Conservation (phyloP, 1,284 basidiomycete species). For the Boletus smithii region DNA sequence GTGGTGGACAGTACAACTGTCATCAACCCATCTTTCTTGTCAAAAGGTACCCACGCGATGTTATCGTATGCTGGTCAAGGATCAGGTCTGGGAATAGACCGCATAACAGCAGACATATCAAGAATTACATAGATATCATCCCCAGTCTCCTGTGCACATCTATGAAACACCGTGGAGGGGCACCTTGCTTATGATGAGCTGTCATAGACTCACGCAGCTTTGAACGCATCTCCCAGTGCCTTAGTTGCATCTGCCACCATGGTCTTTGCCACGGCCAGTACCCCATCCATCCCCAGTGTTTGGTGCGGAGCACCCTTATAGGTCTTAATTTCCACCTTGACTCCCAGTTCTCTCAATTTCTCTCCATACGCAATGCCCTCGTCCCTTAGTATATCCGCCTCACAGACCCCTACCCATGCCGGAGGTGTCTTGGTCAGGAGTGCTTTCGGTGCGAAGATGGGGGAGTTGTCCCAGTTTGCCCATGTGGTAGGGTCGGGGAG, state of each 20-base stretch:
- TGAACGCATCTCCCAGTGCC: slow-evolving; percentile 47
- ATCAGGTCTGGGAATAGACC: slow-evolving; percentile 34
- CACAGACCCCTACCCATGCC: slow-evolving; percentile 62
- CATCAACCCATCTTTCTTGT: slow-evolving; percentile 71
- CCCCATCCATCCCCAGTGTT: slow-evolving; percentile 70
- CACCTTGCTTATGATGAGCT: background rate
- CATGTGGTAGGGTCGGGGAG: slow-evolving; percentile 59
- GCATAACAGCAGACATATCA: slow-evolving; percentile 36
- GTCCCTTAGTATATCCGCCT: slow-evolving; percentile 63
- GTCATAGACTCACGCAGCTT: slow-evolving; percentile 6
- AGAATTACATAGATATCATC: slow-evolving; percentile 21
- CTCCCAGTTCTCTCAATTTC: slow-evolving; percentile 53
- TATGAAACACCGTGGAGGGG: slow-evolving; percentile 1
- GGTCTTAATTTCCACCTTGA: slow-evolving; percentile 51
- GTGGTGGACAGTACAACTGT: slow-evolving; percentile 62
- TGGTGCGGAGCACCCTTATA: slow-evolving; percentile 66
- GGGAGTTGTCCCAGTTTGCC: slow-evolving; percentile 65
- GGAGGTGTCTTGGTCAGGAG: slow-evolving; percentile 50
- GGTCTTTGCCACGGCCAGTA: slow-evolving; percentile 47
- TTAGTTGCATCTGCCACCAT: slow-evolving; percentile 54
- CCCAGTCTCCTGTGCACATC: background rate
- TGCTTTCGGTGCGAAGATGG: slow-evolving; percentile 60
- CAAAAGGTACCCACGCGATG: slow-evolving; percentile 54
- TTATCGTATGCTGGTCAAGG: slow-evolving; percentile 38
- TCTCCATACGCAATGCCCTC: slow-evolving; percentile 67